Base-by-base conservation (phyloP, 108 stramenopile genomes). In the Chaetoceros tenuissimus region DNA sequence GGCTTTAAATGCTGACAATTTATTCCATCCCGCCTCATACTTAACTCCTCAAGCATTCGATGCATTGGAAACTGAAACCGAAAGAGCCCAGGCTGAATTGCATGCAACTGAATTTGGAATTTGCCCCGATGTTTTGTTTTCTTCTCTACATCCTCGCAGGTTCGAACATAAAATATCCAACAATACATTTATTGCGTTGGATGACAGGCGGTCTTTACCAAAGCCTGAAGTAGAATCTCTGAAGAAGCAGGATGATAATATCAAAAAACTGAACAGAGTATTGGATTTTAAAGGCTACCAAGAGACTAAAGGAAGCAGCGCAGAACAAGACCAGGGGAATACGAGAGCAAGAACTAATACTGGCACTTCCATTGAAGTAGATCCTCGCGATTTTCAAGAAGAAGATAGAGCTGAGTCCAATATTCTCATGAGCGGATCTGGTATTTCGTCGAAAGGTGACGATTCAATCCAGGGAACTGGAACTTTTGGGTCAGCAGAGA, bases 1-100 rank as follows among this genome's bases (percentile, higher is more conserved):
- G 7, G 96, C 98, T 3, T 72, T 74, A 48, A 68, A 79, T 31
- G 87, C 84, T 0, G 61, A 72, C 51, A 96, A 96, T 57, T 58
- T 98, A 21, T 98, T 95, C 71, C 96, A 96, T 72, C 77, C 79
- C 21, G 75, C 75, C 24, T 85, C 94, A 0, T 98, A 98, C 55
- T 79, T 96, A 25, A 78, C 79, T 17, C 77, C 86, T 20, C 31
- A 58, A 13, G 87, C 85, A 55, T 55, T 88, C 31, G 74, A 86
- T 28, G 72, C 70, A 13, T 52, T 87, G 51, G 46, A 67, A 19
- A 79, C 84, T 20, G 66, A 70, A n/a, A 84, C 78, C 53, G 89
- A 92, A 52, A 77, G 88, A 18, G 62, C 60, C 3, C 91, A 84
- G 43, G 93, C 94, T 13, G 94, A 88, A 57, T 57, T 92, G 24